Evolutionary conservation across 306 rosid genomes (phyloP).

Genomic region (Lagenaria siceraria): DNA sequence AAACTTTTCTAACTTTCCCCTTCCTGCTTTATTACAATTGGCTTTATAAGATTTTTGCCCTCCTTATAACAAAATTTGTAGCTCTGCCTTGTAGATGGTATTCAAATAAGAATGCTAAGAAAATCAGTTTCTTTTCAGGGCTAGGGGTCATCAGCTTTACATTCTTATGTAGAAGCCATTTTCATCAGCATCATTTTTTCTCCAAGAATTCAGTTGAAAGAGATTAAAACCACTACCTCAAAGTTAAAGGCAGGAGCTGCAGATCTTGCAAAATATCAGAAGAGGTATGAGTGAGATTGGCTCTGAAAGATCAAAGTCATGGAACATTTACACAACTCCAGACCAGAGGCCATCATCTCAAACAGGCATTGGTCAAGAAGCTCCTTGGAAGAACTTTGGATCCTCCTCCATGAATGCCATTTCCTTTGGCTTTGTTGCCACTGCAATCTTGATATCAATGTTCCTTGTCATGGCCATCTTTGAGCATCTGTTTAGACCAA

Average conservation of each 20-base stretch:
- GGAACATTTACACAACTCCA: slow-evolving; percentile 52
- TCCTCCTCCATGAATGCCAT: slow-evolving; percentile 85
- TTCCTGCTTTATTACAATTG: neutral
- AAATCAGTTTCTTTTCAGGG: neutral
- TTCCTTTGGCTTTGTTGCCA: slow-evolving; percentile 88
- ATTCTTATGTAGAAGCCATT: neutral
- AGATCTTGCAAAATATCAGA: neutral
- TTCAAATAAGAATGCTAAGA: neutral
- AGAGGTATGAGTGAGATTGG: slow-evolving; percentile 38
- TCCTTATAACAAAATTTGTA: neutral
- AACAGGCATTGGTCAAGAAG: slow-evolving; percentile 37
- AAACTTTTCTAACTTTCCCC: neutral
- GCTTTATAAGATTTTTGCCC: neutral
- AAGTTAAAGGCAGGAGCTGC: neutral
- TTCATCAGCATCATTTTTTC: neutral
- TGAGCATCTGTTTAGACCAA: slow-evolving; percentile 77
- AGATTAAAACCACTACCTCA: neutral
- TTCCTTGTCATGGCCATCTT: slow-evolving; percentile 90
- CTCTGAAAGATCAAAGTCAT: slow-evolving; percentile 45
- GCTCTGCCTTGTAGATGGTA: neutral
- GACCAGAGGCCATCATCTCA: slow-evolving; percentile 49
- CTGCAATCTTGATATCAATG: slow-evolving; percentile 87
- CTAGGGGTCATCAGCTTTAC: neutral
- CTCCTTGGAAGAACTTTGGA: slow-evolving; percentile 66
- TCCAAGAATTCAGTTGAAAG: neutral